Evolutionary conservation across 257 asterid genomes (phyloP), one percentile per base, ranked within the genome.

Genomic region (Phtheirospermum japonicum): DNA sequence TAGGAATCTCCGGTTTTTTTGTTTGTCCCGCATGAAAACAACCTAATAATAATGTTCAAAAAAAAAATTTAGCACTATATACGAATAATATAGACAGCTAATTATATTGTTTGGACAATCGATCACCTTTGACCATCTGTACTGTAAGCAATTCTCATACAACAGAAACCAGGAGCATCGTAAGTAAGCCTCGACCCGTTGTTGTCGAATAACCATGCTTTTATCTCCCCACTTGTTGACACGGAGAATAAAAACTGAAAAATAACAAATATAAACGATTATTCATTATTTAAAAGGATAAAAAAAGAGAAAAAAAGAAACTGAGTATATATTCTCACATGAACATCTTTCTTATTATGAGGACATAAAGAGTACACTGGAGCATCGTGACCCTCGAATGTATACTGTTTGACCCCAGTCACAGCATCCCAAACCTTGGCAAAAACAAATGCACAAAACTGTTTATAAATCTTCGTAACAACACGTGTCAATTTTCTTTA

Each of bases 341-440:
- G 79, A 69, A 78, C 32, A 18, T 77, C 61, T 66, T 72, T 80
- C 43, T 77, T 85, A 64, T 12, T 14, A 63, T 78, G 83, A 59
- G 95, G 73, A 63, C 89, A 88, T 46, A 85, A 14, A n/a, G 96
- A 83, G 72, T 79, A 85, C 59, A 88, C 92, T 9, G 96, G 78
- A 39, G 79, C 84, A 52, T 64, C 70, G 58, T 88, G 96, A 34
- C 96, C 92, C 71, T 76, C 84, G 63, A 83, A 82, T 16, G 90
- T 78, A 60, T 61, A 83, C 40, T 37, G 81, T 68, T 79, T 85
- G 37, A 77, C 76, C 52, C 96, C 96, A 26, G 73, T 78, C 51
- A 1, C 55, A 10, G 79, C 68, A 76, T 82, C 85, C 96, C 96
- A 88, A 20, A 76, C 96, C 95, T 88, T 64, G 16, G 32, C 67